Evolutionary conservation across 2,329 filamentous ascomycete species (phyloP).

Genomic region (Orbilia oligospora): DNA sequence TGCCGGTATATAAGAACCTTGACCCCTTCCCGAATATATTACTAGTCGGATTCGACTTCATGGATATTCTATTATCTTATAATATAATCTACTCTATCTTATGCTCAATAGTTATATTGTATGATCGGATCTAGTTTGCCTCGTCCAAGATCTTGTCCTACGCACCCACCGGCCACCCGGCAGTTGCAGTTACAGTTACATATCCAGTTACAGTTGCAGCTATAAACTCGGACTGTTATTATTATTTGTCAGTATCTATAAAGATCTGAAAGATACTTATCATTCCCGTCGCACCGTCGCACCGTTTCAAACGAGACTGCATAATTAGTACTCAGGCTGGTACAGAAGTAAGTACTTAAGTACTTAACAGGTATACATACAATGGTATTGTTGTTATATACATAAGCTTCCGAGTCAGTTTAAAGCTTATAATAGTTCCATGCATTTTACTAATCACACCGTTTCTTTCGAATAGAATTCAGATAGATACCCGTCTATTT

Average conservation of each 20-base stretch:
- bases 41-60: background rate
- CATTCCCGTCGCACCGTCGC: conserved; percentile 34
- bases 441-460: background rate
- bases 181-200: background rate
- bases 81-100: background rate
- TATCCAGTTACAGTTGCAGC: background rate
- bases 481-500: too few relatives aligned
- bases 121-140: too few relatives aligned
- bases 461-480: background rate
- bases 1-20: conserved; percentile 29
- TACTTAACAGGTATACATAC: too few relatives aligned
- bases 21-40: conserved; percentile 12
- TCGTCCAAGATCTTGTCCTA: conserved; percentile 21
- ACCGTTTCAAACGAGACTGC: conserved; percentile 15
- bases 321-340: too few relatives aligned
- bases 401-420: conserved; percentile 7
- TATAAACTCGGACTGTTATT: background rate
- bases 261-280: too few relatives aligned
- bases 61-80: background rate
- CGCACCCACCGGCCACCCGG: conserved; percentile 18
- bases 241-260: background rate
- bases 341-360: too few relatives aligned
- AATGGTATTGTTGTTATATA: too few relatives aligned
- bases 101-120: background rate
- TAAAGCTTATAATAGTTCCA: conserved; percentile 12